Conservation (phyloP, 176 grass and related monocot species). For the Leersia perrieri region DNA sequence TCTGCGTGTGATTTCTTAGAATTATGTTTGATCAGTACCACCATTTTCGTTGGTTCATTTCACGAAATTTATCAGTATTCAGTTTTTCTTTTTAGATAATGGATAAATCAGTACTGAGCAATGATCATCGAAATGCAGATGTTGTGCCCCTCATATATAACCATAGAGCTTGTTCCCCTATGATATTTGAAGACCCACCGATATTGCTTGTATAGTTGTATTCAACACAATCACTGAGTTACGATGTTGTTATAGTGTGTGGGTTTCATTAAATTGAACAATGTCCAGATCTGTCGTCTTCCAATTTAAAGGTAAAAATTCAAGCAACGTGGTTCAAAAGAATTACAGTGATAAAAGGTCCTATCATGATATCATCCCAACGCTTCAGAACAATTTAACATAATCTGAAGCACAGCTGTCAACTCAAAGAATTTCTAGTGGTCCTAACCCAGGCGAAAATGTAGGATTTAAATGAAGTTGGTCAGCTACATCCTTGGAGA, state of each 20-base stretch:
- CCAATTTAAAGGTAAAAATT: neutral
- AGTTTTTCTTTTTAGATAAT: too few relatives aligned
- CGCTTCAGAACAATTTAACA: neutral
- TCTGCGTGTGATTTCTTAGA: neutral
- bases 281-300: neutral
- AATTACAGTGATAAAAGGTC: neutral
- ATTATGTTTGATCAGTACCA: neutral
- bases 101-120: too few relatives aligned
- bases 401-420: neutral
- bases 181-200: neutral
- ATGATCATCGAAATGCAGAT: neutral
- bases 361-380: neutral
- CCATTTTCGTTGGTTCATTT: neutral
- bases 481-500: conserved; percentile 50
- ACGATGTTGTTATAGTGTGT: neutral
- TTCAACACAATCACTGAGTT: neutral
- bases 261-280: neutral
- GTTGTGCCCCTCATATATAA: neutral
- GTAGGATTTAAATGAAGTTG: neutral
- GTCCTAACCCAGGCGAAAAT: conserved; percentile 12
- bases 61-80: neutral
- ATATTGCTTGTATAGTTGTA: neutral
- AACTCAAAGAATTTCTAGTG: conserved; percentile 28
- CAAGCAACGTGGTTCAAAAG: neutral
- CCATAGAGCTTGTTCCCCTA: neutral